Evolutionary conservation across 2,329 filamentous ascomycete species (phyloP).

Genomic region (Podosphaera fusca): DNA sequence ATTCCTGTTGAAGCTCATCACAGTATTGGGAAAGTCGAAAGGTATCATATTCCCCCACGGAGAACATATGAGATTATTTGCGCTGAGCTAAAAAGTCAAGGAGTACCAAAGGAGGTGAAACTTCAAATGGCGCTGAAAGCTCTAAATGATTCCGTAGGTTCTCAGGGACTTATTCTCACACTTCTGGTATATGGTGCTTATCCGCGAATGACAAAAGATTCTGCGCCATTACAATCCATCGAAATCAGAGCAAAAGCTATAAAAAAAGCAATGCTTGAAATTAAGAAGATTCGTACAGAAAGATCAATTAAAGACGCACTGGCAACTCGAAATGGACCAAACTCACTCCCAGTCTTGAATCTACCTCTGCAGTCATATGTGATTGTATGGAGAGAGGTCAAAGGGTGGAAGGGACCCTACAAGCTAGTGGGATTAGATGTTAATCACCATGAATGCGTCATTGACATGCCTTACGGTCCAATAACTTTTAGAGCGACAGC

Average conservation of each 20-base stretch:
- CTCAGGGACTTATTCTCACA: no score
- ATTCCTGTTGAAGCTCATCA: no score
- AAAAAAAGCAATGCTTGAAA: slow-evolving; percentile 3
- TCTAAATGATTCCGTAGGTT: no score
- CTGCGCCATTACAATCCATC: neutral
- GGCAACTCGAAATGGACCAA: neutral
- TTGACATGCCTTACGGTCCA: no score
- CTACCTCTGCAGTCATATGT: neutral
- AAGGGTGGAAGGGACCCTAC: neutral
- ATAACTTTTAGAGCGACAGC: no score
- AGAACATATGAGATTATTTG: no score
- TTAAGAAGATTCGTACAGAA: neutral
- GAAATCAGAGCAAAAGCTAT: slow-evolving; percentile 1
- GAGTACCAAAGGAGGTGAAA: no score
- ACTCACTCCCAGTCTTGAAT: neutral
- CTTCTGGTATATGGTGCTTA: neutral
- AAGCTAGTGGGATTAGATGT: neutral
- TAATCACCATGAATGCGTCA: neutral
- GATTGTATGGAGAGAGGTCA: slow-evolving; percentile 2
- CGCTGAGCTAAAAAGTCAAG: neutral
- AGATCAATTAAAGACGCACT: neutral
- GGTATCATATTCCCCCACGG: neutral
- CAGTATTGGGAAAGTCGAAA: no score
- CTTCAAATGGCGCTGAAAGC: no score
- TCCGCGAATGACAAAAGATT: neutral